These are phyloP conservation scores for Fusarium sp. DNA, from an alignment of 2,329 filamentous ascomycete genomes.

Conservation along the genomic window DNA sequence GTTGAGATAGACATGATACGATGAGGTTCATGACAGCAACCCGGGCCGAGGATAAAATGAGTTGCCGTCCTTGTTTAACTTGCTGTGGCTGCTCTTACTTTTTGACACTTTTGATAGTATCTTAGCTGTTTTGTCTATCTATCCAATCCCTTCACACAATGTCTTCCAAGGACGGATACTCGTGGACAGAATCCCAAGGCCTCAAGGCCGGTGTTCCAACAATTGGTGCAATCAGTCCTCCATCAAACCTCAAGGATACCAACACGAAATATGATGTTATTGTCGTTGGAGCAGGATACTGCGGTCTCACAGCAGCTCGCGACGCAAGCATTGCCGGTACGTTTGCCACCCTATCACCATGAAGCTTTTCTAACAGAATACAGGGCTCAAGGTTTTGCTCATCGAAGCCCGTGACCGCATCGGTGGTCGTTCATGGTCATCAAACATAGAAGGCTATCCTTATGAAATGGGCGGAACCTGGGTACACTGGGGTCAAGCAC, in stretches of 20 bases:
- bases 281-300: constrained; percentile 50
- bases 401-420: constrained; percentile 61
- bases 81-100: not conserved
- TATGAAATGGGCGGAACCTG: constrained; percentile 64
- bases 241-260: constrained; percentile 32
- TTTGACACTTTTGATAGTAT: not conserved
- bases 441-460: constrained; percentile 56
- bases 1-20: not conserved
- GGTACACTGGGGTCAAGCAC: constrained; percentile 59
- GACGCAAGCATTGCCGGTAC: constrained; percentile 47
- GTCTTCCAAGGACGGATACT: constrained; percentile 49
- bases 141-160: constrained; percentile 9
- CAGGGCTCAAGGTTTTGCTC: constrained; percentile 55
- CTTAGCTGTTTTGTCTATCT: not conserved
- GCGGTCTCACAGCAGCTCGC: constrained; percentile 47
- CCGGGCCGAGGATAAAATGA: constrained; percentile 27
- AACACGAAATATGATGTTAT: constrained; percentile 44
- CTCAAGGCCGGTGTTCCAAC: constrained; percentile 48
- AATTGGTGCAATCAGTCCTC: constrained; percentile 48
- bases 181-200: constrained; percentile 47
- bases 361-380: rapidly evolving
- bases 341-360: not conserved
- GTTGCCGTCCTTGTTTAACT: constrained; percentile 19
- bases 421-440: constrained; percentile 60
- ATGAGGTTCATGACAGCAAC: not conserved